A percentile compares a stretch with the other conserved stretches of the same genome.
Evolutionary conservation across 495 filamentous ascomycete species (phyloP).

Genomic region (Aspergillus conjunctus): DNA sequence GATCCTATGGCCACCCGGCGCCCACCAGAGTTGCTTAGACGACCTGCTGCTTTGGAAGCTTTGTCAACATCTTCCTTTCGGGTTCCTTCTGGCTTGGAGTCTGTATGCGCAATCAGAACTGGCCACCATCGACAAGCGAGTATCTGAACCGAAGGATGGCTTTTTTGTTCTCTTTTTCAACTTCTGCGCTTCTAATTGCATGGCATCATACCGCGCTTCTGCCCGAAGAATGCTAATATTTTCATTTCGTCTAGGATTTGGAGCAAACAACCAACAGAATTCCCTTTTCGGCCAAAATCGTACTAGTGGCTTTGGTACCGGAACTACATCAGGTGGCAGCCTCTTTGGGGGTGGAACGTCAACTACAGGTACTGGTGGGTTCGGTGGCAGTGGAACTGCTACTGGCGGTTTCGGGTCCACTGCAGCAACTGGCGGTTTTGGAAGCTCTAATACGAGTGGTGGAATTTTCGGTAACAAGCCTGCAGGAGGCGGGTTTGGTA

Average conservation of each 20-base stretch:
- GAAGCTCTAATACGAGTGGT: constrained; percentile 26
- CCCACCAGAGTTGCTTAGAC: background rate
- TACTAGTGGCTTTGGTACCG: constrained; percentile 52
- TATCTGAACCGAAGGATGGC: constrained; percentile 25
- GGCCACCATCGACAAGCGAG: background rate
- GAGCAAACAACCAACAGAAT: constrained; percentile 36
- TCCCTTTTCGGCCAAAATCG: constrained; percentile 47
- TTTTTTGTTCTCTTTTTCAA: constrained; percentile 16
- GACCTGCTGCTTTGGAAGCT: background rate
- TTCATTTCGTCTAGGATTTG: constrained; percentile 38
- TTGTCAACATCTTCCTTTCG: background rate
- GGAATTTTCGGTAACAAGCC: constrained; percentile 53
- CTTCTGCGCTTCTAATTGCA: background rate
- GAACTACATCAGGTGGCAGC: constrained; percentile 45
- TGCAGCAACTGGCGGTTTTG: constrained; percentile 22
- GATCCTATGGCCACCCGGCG: constrained; percentile 9
- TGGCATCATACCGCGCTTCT: constrained; percentile 3
- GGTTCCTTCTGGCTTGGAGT: background rate
- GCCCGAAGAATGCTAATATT: background rate
- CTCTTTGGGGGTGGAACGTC: constrained; percentile 50
- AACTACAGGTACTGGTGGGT: constrained; percentile 49
- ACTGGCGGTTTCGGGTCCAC: constrained; percentile 23
- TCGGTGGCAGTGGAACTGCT: constrained; percentile 14
- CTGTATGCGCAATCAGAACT: background rate
- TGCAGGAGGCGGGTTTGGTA: constrained; percentile 40